A percentile compares a stretch with the other conserved stretches of the same genome.
These are phyloP conservation scores for Murraya koenigii DNA, from an alignment of 345 rosid genomes.

Conservation along the genomic window DNA sequence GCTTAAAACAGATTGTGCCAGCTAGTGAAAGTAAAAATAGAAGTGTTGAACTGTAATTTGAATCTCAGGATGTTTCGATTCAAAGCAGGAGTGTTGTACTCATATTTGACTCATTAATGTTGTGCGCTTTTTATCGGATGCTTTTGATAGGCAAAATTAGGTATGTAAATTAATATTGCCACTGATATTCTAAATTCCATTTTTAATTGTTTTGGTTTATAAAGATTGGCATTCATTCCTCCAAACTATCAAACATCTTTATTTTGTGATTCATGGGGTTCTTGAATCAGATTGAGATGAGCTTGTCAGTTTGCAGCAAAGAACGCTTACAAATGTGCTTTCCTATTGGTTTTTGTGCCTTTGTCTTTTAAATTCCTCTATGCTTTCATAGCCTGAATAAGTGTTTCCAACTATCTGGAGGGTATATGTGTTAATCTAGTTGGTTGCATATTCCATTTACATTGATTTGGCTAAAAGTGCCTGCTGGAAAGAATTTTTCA, in stretches of 20 bases:
- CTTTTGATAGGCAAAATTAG: background rate
- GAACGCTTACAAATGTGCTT: background rate
- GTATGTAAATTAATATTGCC: background rate
- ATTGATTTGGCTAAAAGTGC: background rate
- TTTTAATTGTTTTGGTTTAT: background rate
- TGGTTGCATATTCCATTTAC: background rate
- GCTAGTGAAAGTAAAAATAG: background rate
- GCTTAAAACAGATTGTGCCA: background rate
- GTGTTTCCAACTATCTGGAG: background rate
- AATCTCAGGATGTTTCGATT: background rate
- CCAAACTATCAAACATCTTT: too few relatives aligned
- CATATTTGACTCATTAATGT: background rate
- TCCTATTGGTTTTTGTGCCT: background rate
- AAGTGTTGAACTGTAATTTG: background rate
- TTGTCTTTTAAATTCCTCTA: background rate
- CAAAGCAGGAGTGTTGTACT: background rate
- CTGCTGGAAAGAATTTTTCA: conserved; percentile 6
- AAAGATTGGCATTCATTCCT: too few relatives aligned
- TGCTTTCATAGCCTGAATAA: background rate
- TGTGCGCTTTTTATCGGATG: background rate
- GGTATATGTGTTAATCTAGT: background rate
- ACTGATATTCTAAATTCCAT: background rate
- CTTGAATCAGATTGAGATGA: background rate
- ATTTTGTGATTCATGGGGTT: background rate
- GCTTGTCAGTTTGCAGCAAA: background rate